A percentile compares a stretch with the other conserved stretches of the same genome.
Conservation (phyloP, 208 protist species). For the Willaertia magna region DNA sequence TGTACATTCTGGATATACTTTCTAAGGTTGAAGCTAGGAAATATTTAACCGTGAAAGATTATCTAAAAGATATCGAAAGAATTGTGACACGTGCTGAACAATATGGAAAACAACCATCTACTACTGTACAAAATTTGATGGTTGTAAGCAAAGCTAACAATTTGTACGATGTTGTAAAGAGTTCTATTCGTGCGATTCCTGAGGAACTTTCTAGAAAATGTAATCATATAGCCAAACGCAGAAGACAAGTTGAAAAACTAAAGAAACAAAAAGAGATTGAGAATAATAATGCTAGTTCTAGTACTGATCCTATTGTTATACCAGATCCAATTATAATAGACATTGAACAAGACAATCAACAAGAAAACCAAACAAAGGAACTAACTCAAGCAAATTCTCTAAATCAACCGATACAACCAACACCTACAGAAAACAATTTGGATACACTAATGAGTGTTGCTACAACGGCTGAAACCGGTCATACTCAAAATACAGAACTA, state of each 20-base stretch:
- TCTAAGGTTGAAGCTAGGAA: neutral
- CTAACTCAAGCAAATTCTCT: neutral
- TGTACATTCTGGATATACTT: neutral
- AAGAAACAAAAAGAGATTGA: neutral
- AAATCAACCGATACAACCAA: neutral
- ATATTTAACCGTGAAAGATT: neutral
- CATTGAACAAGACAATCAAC: neutral
- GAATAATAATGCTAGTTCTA: neutral
- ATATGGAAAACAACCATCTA: neutral
- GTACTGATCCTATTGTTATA: too few species aligned
- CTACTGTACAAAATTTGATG: neutral
- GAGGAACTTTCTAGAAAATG: neutral
- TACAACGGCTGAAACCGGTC: too few species aligned
- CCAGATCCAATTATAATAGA: too few species aligned
- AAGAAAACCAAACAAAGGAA: neutral
- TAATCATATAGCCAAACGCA: neutral
- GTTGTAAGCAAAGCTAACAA: neutral
- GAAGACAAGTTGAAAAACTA: neutral
- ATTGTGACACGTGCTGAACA: neutral
- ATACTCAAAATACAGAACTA: too few species aligned
- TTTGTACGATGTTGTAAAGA: neutral
- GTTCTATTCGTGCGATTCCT: neutral
- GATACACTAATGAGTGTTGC: too few species aligned
- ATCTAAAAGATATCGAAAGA: neutral
- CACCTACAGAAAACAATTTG: too few species aligned